These are phyloP conservation scores for Ustulina deusta DNA, from an alignment of 2,329 filamentous ascomycete species.

Conservation along the genomic window DNA sequence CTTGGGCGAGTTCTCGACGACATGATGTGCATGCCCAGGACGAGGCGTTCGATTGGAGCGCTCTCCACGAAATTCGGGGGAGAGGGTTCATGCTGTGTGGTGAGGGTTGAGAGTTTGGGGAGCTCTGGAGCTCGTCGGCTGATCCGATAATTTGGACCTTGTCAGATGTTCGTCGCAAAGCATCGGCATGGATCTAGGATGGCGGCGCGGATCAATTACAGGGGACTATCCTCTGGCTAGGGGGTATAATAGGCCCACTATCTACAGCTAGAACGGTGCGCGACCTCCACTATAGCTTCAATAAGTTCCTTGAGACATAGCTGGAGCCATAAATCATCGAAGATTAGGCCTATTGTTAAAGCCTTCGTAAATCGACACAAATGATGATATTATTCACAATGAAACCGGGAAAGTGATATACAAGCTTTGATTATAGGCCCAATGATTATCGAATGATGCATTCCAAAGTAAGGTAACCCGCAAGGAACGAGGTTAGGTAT, in stretches of 20 bases:
- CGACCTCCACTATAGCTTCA: slow-evolving; percentile 15
- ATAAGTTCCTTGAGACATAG: background rate
- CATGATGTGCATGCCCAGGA: slow-evolving; percentile 51
- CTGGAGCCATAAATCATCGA: background rate
- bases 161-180: slow-evolving; percentile 24
- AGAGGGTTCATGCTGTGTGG: slow-evolving; percentile 55
- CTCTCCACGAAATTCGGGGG: slow-evolving; percentile 53
- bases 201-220: slow-evolving; percentile 40
- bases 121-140: slow-evolving; percentile 14
- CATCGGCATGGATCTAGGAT: slow-evolving; percentile 16
- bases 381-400: background rate
- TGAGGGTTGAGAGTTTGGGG: slow-evolving; percentile 16
- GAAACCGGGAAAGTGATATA: background rate
- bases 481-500: background rate
- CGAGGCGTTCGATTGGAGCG: slow-evolving; percentile 41
- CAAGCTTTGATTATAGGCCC: slow-evolving; percentile 7
- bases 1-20: slow-evolving; percentile 43
- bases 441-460: slow-evolving; percentile 4
- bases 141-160: slow-evolving; percentile 16
- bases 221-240: slow-evolving; percentile 24
- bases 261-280: slow-evolving; percentile 18
- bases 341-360: background rate
- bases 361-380: background rate
- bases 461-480: background rate
- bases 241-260: slow-evolving; percentile 21